These are phyloP conservation scores for Scedosporium apiospermum DNA, from an alignment of 2,329 filamentous ascomycete species.

Conservation along the genomic window DNA sequence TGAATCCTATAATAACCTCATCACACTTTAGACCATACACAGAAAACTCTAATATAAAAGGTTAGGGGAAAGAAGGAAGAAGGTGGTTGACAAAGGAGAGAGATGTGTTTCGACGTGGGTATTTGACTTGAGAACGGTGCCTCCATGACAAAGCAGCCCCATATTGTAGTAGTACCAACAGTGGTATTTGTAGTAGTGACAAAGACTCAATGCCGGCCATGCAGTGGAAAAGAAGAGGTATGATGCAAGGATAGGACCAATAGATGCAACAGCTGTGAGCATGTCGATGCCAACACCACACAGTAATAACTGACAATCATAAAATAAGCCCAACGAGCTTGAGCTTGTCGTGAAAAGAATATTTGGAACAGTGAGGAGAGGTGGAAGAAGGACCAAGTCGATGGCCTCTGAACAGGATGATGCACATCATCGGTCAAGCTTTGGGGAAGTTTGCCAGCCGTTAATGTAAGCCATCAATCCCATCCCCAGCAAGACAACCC, in stretches of 20 bases:
- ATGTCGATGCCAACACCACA: neutral
- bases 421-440: conserved; percentile 11
- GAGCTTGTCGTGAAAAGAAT: neutral
- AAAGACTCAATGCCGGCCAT: neutral
- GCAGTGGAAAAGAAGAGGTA: neutral
- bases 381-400: neutral
- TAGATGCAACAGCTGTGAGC: neutral
- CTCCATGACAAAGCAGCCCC: neutral
- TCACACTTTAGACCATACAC: conserved; percentile 1
- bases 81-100: neutral
- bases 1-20: neutral
- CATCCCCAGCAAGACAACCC: conserved; percentile 72
- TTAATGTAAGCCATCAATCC: conserved; percentile 82
- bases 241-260: neutral
- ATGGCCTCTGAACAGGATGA: neutral
- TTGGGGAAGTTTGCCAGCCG: conserved; percentile 55
- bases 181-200: neutral
- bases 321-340: neutral
- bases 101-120: neutral
- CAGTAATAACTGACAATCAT: neutral
- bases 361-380: neutral
- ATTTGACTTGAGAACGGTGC: neutral
- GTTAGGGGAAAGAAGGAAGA: conserved; percentile 1
- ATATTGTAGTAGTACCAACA: too few species aligned
- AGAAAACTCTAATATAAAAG: conserved; percentile 1